Percentiles rank a stretch among this genome's conserved stretches.
Evolutionary conservation across 2,329 filamentous ascomycete species (phyloP).

Genomic region (Coniochaeta sp.): DNA sequence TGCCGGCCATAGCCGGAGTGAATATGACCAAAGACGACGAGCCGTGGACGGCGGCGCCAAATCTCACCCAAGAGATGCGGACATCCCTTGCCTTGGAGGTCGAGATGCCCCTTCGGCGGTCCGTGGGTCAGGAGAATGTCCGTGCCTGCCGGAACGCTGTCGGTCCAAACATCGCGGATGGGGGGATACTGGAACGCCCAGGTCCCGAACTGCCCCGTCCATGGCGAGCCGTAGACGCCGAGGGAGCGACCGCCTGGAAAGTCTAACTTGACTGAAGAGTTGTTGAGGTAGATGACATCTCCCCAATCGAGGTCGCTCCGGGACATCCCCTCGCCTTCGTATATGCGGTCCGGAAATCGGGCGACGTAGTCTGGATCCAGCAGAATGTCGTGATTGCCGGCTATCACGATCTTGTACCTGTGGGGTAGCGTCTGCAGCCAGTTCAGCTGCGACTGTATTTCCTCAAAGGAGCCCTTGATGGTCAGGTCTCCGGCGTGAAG

Average conservation of each 20-base stretch:
- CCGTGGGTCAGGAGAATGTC: constrained; percentile 28
- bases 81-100: constrained; percentile 19
- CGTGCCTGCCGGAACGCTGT: constrained; percentile 13
- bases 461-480: constrained; percentile 25
- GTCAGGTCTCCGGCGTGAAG: constrained; percentile 34
- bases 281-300: constrained; percentile 24
- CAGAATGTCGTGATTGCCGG: constrained; percentile 7
- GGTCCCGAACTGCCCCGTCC: constrained; percentile 22
- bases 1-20: constrained; percentile 18
- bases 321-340: constrained; percentile 9
- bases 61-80: constrained; percentile 18
- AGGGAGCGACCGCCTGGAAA: constrained; percentile 19
- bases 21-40: constrained; percentile 30
- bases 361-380: background rate
- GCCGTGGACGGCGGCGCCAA: constrained; percentile 20
- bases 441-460: constrained; percentile 25
- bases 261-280: constrained; percentile 15
- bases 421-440: constrained; percentile 27
- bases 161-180: constrained; percentile 18
- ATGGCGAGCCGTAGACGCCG: constrained; percentile 26
- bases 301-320: constrained; percentile 19
- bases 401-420: constrained; percentile 25
- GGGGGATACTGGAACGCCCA: constrained; percentile 34
- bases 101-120: constrained; percentile 23
- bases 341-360: background rate